These are phyloP conservation scores for Pythium phragmiticola DNA, from an alignment of 352 stramenopile genomes.

Conservation along the genomic window DNA sequence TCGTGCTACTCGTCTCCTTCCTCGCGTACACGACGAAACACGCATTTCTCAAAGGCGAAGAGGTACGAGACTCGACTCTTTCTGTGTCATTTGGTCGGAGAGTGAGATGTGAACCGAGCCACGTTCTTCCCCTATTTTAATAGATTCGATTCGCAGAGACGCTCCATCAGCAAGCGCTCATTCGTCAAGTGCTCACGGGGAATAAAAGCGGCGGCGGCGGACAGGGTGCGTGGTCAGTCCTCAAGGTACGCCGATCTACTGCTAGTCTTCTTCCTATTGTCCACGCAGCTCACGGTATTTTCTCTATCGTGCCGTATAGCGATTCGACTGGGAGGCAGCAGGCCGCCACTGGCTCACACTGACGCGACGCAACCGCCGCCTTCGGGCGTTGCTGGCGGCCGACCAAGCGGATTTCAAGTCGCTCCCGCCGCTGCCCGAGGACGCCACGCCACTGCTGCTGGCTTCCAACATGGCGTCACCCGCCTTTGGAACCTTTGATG, in stretches of 20 bases:
- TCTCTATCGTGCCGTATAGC: conserved; percentile 26
- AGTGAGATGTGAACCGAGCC: too few relatives aligned
- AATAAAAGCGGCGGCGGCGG: conserved; percentile 33
- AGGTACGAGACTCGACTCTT: not conserved
- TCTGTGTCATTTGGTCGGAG: not conserved
- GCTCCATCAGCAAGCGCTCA: conserved; percentile 32
- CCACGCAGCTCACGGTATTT: not conserved
- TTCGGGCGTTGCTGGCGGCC: conserved; percentile 38
- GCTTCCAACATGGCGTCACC: not conserved
- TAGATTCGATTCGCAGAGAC: conserved; percentile 66
- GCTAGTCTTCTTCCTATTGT: not conserved
- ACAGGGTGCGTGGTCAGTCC: conserved; percentile 60
- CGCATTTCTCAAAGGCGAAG: conserved; percentile 56
- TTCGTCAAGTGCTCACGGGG: conserved; percentile 57
- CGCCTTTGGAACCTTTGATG: not conserved
- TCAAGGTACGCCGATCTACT: conserved; percentile 36
- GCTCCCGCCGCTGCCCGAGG: conserved; percentile 39
- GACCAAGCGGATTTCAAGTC: conserved; percentile 68
- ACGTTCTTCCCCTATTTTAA: not conserved
- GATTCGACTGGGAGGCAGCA: conserved; percentile 60
- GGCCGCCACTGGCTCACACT: conserved; percentile 57
- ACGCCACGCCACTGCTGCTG: not conserved
- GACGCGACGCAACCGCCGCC: conserved; percentile 61
- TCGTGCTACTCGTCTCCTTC: conserved; percentile 70
- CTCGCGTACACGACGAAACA: conserved; percentile 77